Evolutionary conservation across 495 filamentous ascomycete species (phyloP).

Genomic region (Neurospora intermedia): DNA sequence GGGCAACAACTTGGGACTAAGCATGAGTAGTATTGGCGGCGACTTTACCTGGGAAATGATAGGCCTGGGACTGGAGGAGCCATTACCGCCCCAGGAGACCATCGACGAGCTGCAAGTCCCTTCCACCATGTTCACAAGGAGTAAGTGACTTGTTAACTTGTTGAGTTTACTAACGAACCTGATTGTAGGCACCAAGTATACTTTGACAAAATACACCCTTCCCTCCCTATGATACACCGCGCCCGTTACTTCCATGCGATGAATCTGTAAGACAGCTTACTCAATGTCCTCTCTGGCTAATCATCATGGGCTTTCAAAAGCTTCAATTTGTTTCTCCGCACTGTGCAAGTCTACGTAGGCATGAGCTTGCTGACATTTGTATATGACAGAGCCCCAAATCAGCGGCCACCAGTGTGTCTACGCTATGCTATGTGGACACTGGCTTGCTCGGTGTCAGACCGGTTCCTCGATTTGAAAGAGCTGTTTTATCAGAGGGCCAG

Average conservation of each 20-base stretch:
- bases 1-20: conserved; percentile 34
- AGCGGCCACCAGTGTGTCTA: conserved; percentile 78
- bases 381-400: conserved; percentile 50
- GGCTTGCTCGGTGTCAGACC: conserved; percentile 72
- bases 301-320: background rate
- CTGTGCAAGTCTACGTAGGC: background rate
- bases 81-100: conserved; percentile 75
- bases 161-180: background rate
- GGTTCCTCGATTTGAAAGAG: conserved; percentile 62
- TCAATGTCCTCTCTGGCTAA: background rate
- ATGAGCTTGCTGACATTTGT: conserved; percentile 9
- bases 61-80: conserved; percentile 82
- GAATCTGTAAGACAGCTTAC: conserved; percentile 45
- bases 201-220: conserved; percentile 83
- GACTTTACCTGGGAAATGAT: conserved; percentile 84
- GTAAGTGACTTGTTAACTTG: background rate
- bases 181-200: conserved; percentile 62
- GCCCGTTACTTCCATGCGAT: conserved; percentile 75
- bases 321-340: background rate
- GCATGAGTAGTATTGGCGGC: conserved; percentile 22
- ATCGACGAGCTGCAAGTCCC: conserved; percentile 75
- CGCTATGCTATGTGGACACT: conserved; percentile 92
- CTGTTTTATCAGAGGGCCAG: conserved; percentile 81
- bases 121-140: background rate
- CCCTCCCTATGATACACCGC: conserved; percentile 78